Base-by-base conservation (phyloP, 1,139 yeast genomes). In the Candida glucosophila region DNA sequence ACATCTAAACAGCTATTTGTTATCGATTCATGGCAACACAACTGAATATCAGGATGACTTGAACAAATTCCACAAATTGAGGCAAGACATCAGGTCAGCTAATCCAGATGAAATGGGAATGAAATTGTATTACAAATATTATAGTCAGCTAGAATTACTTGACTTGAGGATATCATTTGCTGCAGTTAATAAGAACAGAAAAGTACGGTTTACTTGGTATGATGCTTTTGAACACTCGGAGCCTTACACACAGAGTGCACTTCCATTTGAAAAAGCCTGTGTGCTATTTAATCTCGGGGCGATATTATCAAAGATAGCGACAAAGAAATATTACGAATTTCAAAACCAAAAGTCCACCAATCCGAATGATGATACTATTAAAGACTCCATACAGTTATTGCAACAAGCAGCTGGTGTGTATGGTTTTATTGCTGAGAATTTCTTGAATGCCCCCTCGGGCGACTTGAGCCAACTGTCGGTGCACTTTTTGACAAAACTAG, bases 191-290 rank as follows among this genome's bases (percentile, higher is more conserved):
- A 70, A 74, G 36, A 49, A 45, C 28, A 59, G 55, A 29, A 63
- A 68, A 33, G 52, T 80, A 22, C 66, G 71, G 26, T 88, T 88
- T 50, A 67, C 73, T 1, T 90, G 98, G 98, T 59, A 58, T 36
- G 95, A 88, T 47, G 79, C 90, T 5, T 78, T 74, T 43, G 59
- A 59, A 22, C 44, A 51, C 4, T 31, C 48, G 1, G 47, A 59
- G 3, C 50, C 66, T 4, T 66, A 63, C 29, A 51, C 59, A 13
- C 69, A 69, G 22, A 56, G 64, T 22, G 71, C 78, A 6, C 47
- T 85, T 26, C 88, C 95, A 0, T 88, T 82, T 46, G 98, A 90
- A 44, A 90, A 90, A 53, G 95, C 96, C 2, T 74, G 83, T 16
- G 57, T 80, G 2, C 58, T 90, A 30, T 90, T 77, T 60, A 88